Base-by-base conservation (phyloP, 306 rosid genomes). In the Urtica urens region DNA sequence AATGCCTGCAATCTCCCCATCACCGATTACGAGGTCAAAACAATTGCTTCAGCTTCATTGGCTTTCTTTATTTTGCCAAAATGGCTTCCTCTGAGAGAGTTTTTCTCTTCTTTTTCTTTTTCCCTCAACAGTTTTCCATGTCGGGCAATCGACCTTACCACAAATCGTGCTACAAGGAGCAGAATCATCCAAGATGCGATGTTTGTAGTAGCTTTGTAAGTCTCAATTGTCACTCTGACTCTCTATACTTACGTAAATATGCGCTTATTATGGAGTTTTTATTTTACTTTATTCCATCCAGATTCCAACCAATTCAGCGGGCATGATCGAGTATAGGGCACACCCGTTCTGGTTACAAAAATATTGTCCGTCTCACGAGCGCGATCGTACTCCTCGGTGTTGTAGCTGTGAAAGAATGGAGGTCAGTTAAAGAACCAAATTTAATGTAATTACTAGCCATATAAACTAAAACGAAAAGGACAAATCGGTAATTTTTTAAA, bases 331-430 rank as follows among this genome's bases (percentile, higher is more conserved):
- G 81, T 92, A 77, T 63, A 86, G 94, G 68, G 95, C 82, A 49
- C 99, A 92, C 72, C 99, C 99, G 58, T 85, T 92, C 75, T 92
- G 96, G 96, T 51, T 15, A 31, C 99, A 86, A 39, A 86, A 86
- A 51, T 92, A 92, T 53, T 92, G 99, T 55, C 99, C 99, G 44
- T 78, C 94, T 22, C 99, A 92, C 43, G 99, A 92, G 59, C 81
- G 72, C 1, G 96, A 92, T 51, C 78, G 88, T 26, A 92, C 99
- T 58, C 94, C 94, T 57, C 81, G 96, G 43, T 92, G 99, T 62
- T 92, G 99, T 79, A 92, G 99, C 71, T 92, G 99, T 65, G 94
- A 92, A 72, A 79, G 94, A 86, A 86, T 92, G 99, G 94, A 92
- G 94, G 99, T 92, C 46, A 57, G 86, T 69, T 58, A 27, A 6